Evolutionary conservation across 768 basidiomycete genomes (phyloP).

Genomic region (Lepiota venenata): DNA sequence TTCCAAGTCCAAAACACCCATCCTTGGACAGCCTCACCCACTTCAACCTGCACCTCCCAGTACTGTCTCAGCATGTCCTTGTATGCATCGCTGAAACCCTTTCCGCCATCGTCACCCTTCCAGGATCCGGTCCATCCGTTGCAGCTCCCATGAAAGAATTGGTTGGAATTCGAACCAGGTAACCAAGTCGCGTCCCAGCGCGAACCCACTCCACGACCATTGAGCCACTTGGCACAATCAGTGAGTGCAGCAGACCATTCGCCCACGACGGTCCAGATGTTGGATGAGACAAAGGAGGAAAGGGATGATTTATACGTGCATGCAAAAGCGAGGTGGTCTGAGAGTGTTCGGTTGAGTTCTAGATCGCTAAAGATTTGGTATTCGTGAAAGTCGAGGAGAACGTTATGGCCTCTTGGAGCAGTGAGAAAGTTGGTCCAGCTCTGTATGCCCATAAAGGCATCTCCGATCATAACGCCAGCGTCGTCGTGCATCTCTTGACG

Average conservation of each 20-base stretch:
- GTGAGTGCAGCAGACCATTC: slow-evolving; percentile 79
- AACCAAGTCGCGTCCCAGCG: slow-evolving; percentile 64
- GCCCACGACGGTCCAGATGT: slow-evolving; percentile 74
- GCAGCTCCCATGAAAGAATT: slow-evolving; percentile 57
- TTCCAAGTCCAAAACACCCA: slow-evolving; percentile 85
- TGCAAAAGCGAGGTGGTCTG: slow-evolving; percentile 60
- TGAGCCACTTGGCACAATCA: slow-evolving; percentile 78
- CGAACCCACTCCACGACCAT: slow-evolving; percentile 68
- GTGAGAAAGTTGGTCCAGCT: slow-evolving; percentile 61
- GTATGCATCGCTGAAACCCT: slow-evolving; percentile 59
- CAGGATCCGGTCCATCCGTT: slow-evolving; percentile 58
- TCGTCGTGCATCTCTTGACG: slow-evolving; percentile 42
- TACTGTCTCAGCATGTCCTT: slow-evolving; percentile 65
- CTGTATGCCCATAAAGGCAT: slow-evolving; percentile 60
- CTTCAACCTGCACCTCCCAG: slow-evolving; percentile 76
- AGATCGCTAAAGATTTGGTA: slow-evolving; percentile 69
- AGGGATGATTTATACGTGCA: slow-evolving; percentile 49
- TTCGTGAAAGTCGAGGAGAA: slow-evolving; percentile 69
- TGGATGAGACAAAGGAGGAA: slow-evolving; percentile 39
- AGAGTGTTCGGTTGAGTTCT: slow-evolving; percentile 50
- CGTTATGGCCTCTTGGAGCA: slow-evolving; percentile 47
- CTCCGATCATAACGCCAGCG: slow-evolving; percentile 68
- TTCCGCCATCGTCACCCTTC: slow-evolving; percentile 6
- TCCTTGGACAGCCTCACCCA: slow-evolving; percentile 68
- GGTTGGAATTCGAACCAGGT: slow-evolving; percentile 27